Evolutionary conservation across 2,329 filamentous ascomycete genomes (phyloP).

Genomic region (Aureobasidium sp.): DNA sequence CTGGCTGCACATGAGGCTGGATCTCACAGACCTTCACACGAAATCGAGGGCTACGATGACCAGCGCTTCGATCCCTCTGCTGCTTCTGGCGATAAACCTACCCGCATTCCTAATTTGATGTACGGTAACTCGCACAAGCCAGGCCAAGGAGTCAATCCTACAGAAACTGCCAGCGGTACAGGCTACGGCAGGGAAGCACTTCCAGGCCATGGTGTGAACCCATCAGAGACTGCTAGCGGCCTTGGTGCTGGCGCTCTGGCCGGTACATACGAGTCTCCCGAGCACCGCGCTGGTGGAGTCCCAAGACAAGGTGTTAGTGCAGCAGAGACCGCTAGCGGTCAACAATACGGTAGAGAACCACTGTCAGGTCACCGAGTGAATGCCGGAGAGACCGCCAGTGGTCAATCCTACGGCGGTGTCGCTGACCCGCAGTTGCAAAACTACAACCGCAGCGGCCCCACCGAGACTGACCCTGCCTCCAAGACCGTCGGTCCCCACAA

Average conservation of each 20-base stretch:
- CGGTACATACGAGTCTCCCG: slow-evolving; percentile 13
- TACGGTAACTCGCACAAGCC: neutral
- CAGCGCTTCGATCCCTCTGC: slow-evolving; percentile 9
- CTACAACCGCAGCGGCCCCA: neutral
- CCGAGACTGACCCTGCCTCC: slow-evolving; percentile 11
- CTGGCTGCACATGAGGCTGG: slow-evolving; percentile 2
- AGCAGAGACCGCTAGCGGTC: neutral
- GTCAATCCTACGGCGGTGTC: slow-evolving; percentile 18
- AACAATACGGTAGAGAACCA: slow-evolving; percentile 21
- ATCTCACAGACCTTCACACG: neutral
- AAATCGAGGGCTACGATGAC: slow-evolving; percentile 2
- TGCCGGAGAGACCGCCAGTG: neutral
- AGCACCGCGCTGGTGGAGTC: neutral
- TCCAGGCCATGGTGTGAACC: neutral
- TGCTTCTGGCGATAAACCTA: neutral
- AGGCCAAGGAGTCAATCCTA: neutral
- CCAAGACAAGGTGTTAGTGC: neutral
- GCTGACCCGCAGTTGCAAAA: slow-evolving; percentile 15
- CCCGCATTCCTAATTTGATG: slow-evolving; percentile 1
- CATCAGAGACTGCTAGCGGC: too few species aligned
- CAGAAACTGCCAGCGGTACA: slow-evolving; percentile 19
- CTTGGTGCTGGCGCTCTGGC: slow-evolving; percentile 1
- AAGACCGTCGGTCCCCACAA: slow-evolving; percentile 12
- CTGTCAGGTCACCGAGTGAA: neutral
- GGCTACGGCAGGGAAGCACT: slow-evolving; percentile 11